These are phyloP conservation scores for Paraglomus occultum DNA, from an alignment of 192 early-diverging fungal genomes.

Conservation along the genomic window DNA sequence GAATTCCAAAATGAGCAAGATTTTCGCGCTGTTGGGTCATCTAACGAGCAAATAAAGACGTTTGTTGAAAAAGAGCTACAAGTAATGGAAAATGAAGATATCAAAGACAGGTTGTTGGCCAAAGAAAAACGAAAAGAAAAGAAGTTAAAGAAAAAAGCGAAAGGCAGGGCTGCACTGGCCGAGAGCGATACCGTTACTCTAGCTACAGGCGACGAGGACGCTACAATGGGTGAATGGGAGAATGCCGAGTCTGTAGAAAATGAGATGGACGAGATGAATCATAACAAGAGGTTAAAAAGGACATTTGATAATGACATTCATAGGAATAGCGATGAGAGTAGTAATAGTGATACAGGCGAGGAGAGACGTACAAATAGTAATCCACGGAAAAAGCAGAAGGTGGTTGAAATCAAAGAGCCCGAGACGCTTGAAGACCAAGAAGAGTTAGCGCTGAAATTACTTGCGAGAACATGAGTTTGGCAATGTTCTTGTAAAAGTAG, in stretches of 20 bases:
- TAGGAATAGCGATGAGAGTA: conserved; percentile 42
- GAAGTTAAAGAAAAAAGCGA: conserved; percentile 63
- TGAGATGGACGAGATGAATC: conserved; percentile 18
- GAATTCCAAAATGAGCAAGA: conserved; percentile 78
- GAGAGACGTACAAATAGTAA: conserved; percentile 31
- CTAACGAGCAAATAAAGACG: conserved; percentile 59
- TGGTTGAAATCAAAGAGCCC: conserved; percentile 54
- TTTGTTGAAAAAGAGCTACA: conserved; percentile 68
- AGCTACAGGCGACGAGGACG: conserved; percentile 27
- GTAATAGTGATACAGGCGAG: conserved; percentile 41
- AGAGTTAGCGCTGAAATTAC: conserved; percentile 54
- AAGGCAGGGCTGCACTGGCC: conserved; percentile 52
- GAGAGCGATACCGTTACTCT: conserved; percentile 16
- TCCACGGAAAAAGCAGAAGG: conserved; percentile 35
- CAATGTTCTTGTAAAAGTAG: too few species aligned
- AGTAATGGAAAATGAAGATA: conserved; percentile 75
- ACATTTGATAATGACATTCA: conserved; percentile 34
- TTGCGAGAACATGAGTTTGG: conserved; percentile 11
- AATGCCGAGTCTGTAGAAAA: conserved; percentile 12
- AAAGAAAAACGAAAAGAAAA: conserved; percentile 70
- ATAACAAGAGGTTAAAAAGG: conserved; percentile 11
- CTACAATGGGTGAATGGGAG: conserved; percentile 31
- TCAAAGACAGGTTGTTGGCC: conserved; percentile 68
- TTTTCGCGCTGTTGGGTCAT: conserved; percentile 74
- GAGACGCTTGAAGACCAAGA: conserved; percentile 61